These are phyloP conservation scores for Aspergillus jensenii DNA, from an alignment of 2,329 filamentous ascomycete genomes.

Conservation along the genomic window DNA sequence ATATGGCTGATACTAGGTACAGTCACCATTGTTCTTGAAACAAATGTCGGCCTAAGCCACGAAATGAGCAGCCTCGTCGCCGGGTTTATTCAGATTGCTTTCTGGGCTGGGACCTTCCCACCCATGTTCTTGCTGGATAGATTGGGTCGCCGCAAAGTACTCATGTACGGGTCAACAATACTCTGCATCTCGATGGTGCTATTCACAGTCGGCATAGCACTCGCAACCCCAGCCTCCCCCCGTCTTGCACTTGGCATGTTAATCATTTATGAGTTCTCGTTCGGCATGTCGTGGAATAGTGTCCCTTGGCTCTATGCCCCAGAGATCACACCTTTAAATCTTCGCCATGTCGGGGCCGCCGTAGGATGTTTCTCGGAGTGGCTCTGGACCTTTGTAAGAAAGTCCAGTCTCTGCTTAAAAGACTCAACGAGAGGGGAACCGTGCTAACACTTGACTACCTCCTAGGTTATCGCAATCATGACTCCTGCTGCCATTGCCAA, in stretches of 20 bases:
- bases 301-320: not conserved
- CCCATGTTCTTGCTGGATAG: not conserved
- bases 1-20: not conserved
- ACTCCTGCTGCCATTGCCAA: not conserved
- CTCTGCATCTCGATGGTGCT: not conserved
- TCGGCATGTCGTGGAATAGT: not conserved
- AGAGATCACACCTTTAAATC: not conserved
- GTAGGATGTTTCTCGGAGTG: not conserved
- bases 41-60: not conserved
- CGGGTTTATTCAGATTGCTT: not conserved
- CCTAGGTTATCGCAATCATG: not conserved
- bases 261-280: not conserved
- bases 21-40: constrained; percentile 2
- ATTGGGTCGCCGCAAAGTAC: not conserved
- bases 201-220: not conserved
- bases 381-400: not conserved
- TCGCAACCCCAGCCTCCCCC: not conserved
- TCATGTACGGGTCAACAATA: not conserved
- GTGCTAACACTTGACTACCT: too few relatives aligned
- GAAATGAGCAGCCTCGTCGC: not conserved
- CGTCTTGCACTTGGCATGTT: not conserved
- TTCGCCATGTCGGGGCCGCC: not conserved
- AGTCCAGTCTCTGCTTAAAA: not conserved
- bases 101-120: constrained; percentile 1
- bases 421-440: too few relatives aligned